phyloP scores from a whole-genome alignment of 2,329 filamentous ascomycete species.

The Simplicillium aogashimaense region DNA sequence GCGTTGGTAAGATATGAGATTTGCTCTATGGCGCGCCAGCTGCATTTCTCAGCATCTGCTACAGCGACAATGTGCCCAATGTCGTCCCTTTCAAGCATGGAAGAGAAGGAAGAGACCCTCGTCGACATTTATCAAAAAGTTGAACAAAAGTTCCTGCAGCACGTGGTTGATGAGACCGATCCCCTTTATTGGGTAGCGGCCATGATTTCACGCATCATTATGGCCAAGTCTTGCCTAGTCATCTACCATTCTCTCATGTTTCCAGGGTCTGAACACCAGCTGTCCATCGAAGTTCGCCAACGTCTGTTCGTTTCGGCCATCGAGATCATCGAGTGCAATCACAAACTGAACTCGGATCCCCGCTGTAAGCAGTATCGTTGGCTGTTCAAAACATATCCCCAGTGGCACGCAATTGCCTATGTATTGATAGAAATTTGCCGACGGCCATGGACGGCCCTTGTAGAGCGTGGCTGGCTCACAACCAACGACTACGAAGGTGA shows the following conservation, averaged over 20 bases:
- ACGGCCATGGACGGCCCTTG: constrained; percentile 37
- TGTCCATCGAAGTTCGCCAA: constrained; percentile 54
- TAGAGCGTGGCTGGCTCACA: constrained; percentile 40
- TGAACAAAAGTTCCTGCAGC: constrained; percentile 42
- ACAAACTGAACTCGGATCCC: constrained; percentile 52
- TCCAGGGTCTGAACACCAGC: constrained; percentile 41
- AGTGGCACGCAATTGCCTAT: constrained; percentile 42
- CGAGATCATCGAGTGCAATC: constrained; percentile 62
- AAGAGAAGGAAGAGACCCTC: constrained; percentile 33
- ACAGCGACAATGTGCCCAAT: constrained; percentile 19
- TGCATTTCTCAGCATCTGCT: constrained; percentile 22
- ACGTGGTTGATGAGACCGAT: constrained; percentile 36
- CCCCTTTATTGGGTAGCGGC: constrained; percentile 59
- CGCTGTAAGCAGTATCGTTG: constrained; percentile 35
- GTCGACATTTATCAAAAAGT: constrained; percentile 42
- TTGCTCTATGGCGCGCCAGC: constrained; percentile 24
- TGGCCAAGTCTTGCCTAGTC: constrained; percentile 70
- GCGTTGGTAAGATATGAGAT: constrained; percentile 42
- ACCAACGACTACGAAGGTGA: constrained; percentile 29
- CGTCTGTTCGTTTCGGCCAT: constrained; percentile 63
- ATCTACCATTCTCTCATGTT: constrained; percentile 66
- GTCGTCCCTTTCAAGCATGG: constrained; percentile 17
- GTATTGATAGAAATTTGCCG: constrained; percentile 34
- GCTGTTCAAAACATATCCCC: constrained; percentile 40
- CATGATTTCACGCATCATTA: constrained; percentile 59